Conservation (phyloP, 23 red algal species). For the Gracilaria gracilis region DNA sequence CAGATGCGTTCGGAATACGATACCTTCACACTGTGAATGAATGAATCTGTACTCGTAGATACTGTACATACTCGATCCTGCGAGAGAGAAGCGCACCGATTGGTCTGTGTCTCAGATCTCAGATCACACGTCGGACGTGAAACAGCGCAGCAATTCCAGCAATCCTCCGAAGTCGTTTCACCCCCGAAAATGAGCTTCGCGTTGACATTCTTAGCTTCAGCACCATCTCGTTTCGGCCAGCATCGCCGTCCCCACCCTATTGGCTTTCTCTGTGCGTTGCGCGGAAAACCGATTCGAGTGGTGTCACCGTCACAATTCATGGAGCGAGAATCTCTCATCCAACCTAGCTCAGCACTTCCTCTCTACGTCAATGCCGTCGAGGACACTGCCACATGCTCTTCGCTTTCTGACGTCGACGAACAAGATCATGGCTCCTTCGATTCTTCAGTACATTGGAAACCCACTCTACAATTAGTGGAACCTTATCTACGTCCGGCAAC, state of each 20-base stretch:
- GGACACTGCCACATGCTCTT: background rate
- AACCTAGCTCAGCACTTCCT: background rate
- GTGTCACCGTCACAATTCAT: background rate
- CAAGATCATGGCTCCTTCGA: background rate
- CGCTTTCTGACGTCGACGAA: background rate
- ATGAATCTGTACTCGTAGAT: too few species aligned
- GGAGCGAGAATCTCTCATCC: background rate
- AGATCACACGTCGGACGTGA: background rate
- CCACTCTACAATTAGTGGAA: background rate
- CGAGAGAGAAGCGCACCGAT: too few species aligned
- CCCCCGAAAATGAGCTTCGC: background rate
- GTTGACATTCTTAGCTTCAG: background rate
- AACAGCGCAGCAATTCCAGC: background rate
- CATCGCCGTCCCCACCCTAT: background rate
- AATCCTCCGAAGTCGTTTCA: background rate
- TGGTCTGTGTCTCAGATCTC: background rate
- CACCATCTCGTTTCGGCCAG: background rate
- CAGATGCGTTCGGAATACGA: too few species aligned
- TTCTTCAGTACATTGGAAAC: conserved; percentile 1
- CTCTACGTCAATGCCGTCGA: background rate
- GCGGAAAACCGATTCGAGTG: background rate
- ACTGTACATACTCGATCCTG: too few species aligned
- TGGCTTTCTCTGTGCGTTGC: background rate
- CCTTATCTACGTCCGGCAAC: conserved; percentile 13
- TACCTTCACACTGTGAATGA: too few species aligned